Evolutionary conservation across 176 grass and related monocot species (phyloP).

Genomic region (Rhynchospora tenuis): DNA sequence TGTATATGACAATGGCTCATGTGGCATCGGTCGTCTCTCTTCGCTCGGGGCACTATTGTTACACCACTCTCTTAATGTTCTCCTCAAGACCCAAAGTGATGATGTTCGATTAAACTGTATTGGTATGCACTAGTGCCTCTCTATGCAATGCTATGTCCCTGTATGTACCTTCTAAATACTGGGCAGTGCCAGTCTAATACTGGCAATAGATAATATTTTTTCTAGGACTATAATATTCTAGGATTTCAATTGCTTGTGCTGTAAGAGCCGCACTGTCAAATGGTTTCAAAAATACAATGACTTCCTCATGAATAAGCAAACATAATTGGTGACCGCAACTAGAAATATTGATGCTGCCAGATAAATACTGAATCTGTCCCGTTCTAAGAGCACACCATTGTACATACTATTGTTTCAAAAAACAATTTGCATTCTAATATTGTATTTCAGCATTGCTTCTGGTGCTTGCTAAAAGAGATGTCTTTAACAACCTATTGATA

Average conservation of each 20-base stretch:
- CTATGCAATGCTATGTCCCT: not conserved
- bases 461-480: constrained; percentile 49
- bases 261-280: not conserved
- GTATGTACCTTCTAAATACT: not conserved
- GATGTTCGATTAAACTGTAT: constrained; percentile 81
- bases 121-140: constrained; percentile 36
- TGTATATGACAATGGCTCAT: constrained; percentile 8
- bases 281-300: constrained; percentile 5
- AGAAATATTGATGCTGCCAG: constrained; percentile 3
- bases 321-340: not conserved
- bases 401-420: not conserved
- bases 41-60: constrained; percentile 42
- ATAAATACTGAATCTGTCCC: not conserved
- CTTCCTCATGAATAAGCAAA: not conserved
- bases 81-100: constrained; percentile 88
- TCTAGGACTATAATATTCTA: no score
- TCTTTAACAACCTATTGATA: constrained; percentile 45
- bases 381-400: constrained; percentile 1
- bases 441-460: constrained; percentile 71
- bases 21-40: constrained; percentile 32
- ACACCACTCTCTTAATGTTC: constrained; percentile 60
- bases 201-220: constrained; percentile 1
- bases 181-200: not conserved
- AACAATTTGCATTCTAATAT: constrained; percentile 11
- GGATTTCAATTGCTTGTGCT: constrained; percentile 8